Evolutionary conservation across 805 yeast genomes (phyloP).

Genomic region (Wickerhamomyces hampshirensis): DNA sequence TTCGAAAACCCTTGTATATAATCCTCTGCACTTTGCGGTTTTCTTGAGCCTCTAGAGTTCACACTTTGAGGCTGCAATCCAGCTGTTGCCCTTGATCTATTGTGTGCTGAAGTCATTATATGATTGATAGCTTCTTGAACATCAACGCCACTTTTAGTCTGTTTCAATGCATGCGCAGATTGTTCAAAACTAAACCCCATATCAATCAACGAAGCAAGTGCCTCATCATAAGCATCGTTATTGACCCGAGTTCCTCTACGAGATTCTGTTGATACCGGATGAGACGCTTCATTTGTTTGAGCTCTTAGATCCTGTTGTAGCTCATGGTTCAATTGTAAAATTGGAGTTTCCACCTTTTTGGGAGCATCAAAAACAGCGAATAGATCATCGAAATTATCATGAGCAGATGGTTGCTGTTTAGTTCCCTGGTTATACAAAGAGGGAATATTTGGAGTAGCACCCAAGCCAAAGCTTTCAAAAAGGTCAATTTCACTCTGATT

Average conservation of each 20-base stretch:
- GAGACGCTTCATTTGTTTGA: too few species aligned
- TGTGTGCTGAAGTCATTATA: slow-evolving; percentile 58
- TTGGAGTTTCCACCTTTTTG: too few species aligned
- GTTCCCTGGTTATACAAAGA: too few species aligned
- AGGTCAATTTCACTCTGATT: slow-evolving; percentile 7
- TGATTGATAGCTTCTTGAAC: slow-evolving; percentile 61
- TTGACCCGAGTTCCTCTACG: slow-evolving; percentile 2
- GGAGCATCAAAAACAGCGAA: slow-evolving; percentile 29
- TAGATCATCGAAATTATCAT: slow-evolving; percentile 24
- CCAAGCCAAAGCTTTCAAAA: slow-evolving; percentile 15
- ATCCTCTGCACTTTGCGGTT: slow-evolving; percentile 12
- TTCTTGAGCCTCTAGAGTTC: slow-evolving; percentile 1
- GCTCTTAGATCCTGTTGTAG: too few species aligned
- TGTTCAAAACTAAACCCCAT: slow-evolving; percentile 71
- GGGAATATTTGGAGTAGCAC: too few species aligned
- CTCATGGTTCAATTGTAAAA: too few species aligned
- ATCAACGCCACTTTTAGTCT: slow-evolving; percentile 47
- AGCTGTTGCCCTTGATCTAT: slow-evolving; percentile 29
- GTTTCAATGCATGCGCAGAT: slow-evolving; percentile 54
- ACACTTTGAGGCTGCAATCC: slow-evolving; percentile 13
- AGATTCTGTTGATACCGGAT: not conserved
- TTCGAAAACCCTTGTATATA: slow-evolving; percentile 18
- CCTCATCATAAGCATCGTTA: slow-evolving; percentile 34
- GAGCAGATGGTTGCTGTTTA: slow-evolving; percentile 6
- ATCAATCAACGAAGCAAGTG: slow-evolving; percentile 66